Evolutionary conservation across 2,329 filamentous ascomycete species (phyloP).

Genomic region (Aspergillus novoparasiticus): DNA sequence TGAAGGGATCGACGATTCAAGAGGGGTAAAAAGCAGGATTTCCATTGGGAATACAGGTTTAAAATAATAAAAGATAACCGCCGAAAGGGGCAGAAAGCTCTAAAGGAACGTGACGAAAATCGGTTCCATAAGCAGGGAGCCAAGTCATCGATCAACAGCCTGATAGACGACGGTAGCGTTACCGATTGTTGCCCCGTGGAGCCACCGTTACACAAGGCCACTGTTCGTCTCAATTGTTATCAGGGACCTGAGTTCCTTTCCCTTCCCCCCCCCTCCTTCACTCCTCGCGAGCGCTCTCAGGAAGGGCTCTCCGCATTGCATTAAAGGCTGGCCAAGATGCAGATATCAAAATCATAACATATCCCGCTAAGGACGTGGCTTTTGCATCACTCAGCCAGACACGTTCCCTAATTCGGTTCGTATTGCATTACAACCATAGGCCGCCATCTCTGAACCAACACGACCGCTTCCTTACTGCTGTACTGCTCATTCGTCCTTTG

Average conservation of each 20-base stretch:
- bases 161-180: conserved; percentile 14
- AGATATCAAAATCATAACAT: conserved; percentile 43
- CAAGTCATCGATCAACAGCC: conserved; percentile 16
- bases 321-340: conserved; percentile 46
- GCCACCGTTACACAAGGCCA: conserved; percentile 25
- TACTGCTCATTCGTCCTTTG: conserved; percentile 36
- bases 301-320: conserved; percentile 45
- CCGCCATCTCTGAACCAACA: conserved; percentile 28
- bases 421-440: conserved; percentile 33
- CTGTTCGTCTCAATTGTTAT: conserved; percentile 26
- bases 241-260: conserved; percentile 25
- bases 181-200: conserved; percentile 14
- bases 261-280: conserved; percentile 18
- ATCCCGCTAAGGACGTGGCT: conserved; percentile 45
- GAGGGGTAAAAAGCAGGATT: conserved; percentile 28
- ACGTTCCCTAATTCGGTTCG: conserved; percentile 32
- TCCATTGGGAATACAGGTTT: conserved; percentile 21
- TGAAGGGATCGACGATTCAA: conserved; percentile 32
- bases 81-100: conserved; percentile 14
- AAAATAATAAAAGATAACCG: conserved; percentile 23
- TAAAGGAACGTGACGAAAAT: conserved; percentile 18
- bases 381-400: conserved; percentile 35
- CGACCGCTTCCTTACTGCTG: conserved; percentile 31
- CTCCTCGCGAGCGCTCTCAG: conserved; percentile 40
- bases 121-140: conserved; percentile 15